phyloP scores from a whole-genome alignment of 1,284 basidiomycete species.

The Waitea zeae region DNA sequence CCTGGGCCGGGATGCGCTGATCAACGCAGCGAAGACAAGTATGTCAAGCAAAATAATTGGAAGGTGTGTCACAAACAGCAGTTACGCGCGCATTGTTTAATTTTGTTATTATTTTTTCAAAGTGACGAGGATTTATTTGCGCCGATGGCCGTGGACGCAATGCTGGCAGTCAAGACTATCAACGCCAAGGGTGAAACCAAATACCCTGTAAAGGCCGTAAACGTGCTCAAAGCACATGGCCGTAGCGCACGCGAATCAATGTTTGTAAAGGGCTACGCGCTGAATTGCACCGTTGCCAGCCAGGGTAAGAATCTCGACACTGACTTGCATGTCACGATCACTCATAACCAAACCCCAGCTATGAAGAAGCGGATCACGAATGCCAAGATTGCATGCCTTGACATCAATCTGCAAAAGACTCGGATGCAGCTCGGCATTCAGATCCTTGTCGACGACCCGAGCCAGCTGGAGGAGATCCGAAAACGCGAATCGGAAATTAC shows the following conservation, averaged over 20 bases:
- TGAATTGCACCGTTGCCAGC: conserved; percentile 97
- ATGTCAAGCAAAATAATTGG: conserved; percentile 99
- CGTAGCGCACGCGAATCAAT: conserved; percentile 90
- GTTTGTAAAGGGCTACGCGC: conserved; percentile 91
- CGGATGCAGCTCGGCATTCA: conserved; percentile 98
- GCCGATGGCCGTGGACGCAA: conserved; percentile 96
- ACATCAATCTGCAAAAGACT: conserved; percentile 95
- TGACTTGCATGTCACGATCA: neutral
- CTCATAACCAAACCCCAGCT: conserved; percentile 28
- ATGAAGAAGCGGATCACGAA: conserved; percentile 93
- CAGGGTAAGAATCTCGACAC: conserved; percentile 48
- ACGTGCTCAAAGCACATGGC: conserved; percentile 98
- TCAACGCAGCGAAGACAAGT: conserved; percentile 96
- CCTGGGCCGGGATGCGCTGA: conserved; percentile 79
- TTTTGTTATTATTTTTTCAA: conserved; percentile 5
- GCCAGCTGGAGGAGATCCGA: conserved; percentile 93
- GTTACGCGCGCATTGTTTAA: conserved; percentile 4
- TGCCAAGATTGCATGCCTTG: conserved; percentile 96
- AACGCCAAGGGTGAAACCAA: conserved; percentile 94
- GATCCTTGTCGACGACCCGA: conserved; percentile 93
- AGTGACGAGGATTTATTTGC: conserved; percentile 98
- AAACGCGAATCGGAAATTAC: conserved; percentile 93
- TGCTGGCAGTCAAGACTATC: conserved; percentile 93
- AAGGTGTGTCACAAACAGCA: conserved; percentile 39
- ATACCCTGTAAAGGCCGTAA: conserved; percentile 99